phyloP scores from a whole-genome alignment of 495 filamentous ascomycete species.

The Cudoniella acicularis region DNA sequence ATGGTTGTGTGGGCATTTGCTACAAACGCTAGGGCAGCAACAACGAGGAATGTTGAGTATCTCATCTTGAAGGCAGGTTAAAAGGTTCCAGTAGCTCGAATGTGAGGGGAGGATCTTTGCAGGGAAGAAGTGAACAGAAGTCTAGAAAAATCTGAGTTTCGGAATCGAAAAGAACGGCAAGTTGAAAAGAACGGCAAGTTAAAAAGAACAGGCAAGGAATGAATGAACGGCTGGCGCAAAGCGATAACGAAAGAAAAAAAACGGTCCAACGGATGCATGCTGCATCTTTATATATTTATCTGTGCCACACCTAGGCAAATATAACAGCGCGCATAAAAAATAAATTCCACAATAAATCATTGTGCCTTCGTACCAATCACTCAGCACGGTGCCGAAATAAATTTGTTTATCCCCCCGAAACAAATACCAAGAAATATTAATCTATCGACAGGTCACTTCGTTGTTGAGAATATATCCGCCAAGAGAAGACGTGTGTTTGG shows the following conservation, averaged over 20 bases:
- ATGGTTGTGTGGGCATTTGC: conserved; percentile 43
- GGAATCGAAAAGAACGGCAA: not conserved
- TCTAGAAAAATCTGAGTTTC: no score
- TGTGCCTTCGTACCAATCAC: no score
- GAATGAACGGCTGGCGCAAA: not conserved
- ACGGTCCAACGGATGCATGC: not conserved
- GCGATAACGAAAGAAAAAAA: not conserved
- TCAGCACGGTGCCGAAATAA: not conserved
- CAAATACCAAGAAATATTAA: not conserved
- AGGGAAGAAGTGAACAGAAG: no score
- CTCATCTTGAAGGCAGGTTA: conserved; percentile 34
- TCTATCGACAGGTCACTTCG: not conserved
- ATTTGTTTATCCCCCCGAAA: not conserved
- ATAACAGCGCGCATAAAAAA: not conserved
- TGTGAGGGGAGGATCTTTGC: no score
- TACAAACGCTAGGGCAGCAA: conserved; percentile 33
- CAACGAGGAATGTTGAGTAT: conserved; percentile 27
- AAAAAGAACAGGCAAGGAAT: not conserved
- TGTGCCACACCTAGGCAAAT: not conserved
- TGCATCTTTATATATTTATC: not conserved
- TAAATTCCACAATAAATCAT: not conserved
- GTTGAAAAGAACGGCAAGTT: not conserved
- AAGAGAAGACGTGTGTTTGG: not conserved
- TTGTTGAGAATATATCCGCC: not conserved
- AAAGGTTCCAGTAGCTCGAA: no score